Base-by-base conservation (phyloP, 306 rosid genomes). In the Prunus mongolica region DNA sequence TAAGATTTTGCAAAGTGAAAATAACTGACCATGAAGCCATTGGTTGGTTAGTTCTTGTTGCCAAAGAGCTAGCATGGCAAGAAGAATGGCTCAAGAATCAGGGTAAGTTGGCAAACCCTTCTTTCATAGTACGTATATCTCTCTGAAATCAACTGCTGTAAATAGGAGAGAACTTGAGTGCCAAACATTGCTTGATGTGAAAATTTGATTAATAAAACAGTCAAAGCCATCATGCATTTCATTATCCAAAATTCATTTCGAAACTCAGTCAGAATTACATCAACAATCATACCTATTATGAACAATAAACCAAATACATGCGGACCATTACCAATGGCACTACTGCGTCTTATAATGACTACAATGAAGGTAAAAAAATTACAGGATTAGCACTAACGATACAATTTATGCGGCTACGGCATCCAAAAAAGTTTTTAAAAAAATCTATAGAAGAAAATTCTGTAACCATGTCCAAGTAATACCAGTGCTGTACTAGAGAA, bases 401-500 rank as follows among this genome's bases (percentile, higher is more conserved):
- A 44, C 56, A 45, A 44, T 73, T 73, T 73, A 68, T 73, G 69
- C 30, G 0, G 28, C 58, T 73, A 73, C 46, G 28, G 52, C 52
- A 52, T 30, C 10, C 1, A 22, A 65, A 16, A 45, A 47, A 38
- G 44, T 38, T 38, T 38, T 38, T 0, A 34, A 14, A 9, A 52
- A 72, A 38, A 14, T 19, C 69, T 27, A 19, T 54, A 12, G 55
- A 47, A 64, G 56, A 56, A 81, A 58, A 47, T 27, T 13, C 27
- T 72, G 75, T 72, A 66, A 77, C 24, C 65, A 66, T n/a, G 66
- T 56, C 49, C 66, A 19, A 51, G 78, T 15, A 77, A 44, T 49
- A 46, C 69, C 25, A 45, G 34, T 32, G 76, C 72, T 34, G 72
- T 49, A 52, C 62, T 82, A 75, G 70, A 66, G 52, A 78, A 72